phyloP scores from a whole-genome alignment of 2,329 filamentous ascomycete genomes.

The Ceratocystis papillata region DNA sequence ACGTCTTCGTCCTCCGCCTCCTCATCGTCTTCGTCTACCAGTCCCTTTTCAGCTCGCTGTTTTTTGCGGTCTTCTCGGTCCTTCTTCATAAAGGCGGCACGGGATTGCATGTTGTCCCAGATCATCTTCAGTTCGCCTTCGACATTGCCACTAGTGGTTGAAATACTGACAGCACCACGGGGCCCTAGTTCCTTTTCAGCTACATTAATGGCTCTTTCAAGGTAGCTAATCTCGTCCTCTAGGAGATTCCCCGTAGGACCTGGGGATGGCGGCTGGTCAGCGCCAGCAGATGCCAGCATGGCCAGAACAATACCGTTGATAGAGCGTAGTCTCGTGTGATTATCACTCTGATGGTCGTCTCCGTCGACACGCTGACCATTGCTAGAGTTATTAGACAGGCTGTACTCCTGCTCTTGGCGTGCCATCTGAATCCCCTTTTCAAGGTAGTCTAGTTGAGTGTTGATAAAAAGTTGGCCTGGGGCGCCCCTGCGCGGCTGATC shows the following conservation, averaged over 20 bases:
- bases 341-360: conserved; percentile 30
- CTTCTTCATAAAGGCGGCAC: conserved; percentile 45
- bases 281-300: conserved; percentile 41
- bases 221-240: conserved; percentile 56
- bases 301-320: conserved; percentile 56
- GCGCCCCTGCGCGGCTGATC: conserved; percentile 26
- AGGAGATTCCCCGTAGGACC: conserved; percentile 45
- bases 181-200: conserved; percentile 23
- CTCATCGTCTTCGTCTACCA: conserved; percentile 49
- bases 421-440: conserved; percentile 54
- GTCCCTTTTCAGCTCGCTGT: conserved; percentile 45
- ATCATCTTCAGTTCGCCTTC: conserved; percentile 44
- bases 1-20: conserved; percentile 51
- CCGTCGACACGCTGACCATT: background rate
- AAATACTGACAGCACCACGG: conserved; percentile 19
- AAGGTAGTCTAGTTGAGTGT: conserved; percentile 58
- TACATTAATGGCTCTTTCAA: conserved; percentile 42
- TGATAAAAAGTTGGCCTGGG: conserved; percentile 39
- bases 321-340: conserved; percentile 46
- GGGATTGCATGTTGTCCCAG: conserved; percentile 46
- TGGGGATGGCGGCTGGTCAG: conserved; percentile 48
- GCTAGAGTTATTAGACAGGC: conserved; percentile 16
- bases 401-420: conserved; percentile 44
- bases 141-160: conserved; percentile 43
- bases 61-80: conserved; percentile 44